phyloP scores from a whole-genome alignment of 2,329 filamentous ascomycete genomes.

The Ophiocordyceps polyrhachis-furcata region DNA sequence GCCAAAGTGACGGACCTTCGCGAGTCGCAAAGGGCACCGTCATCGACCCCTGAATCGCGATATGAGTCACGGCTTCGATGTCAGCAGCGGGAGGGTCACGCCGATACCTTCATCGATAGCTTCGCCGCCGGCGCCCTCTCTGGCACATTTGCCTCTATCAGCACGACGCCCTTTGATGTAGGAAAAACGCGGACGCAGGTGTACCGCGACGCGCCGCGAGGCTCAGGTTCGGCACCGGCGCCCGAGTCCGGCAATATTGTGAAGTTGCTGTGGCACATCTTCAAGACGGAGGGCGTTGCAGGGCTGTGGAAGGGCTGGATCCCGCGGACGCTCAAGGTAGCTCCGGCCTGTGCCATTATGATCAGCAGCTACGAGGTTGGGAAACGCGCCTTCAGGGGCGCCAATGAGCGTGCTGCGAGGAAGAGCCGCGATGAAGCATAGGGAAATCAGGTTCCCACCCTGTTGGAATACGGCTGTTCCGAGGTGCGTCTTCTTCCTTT shows the following conservation, averaged over 20 bases:
- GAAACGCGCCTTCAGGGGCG: constrained; percentile 64
- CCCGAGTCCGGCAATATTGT: constrained; percentile 68
- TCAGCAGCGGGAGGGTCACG: constrained; percentile 50
- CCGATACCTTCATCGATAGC: constrained; percentile 67
- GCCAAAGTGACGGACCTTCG: constrained; percentile 52
- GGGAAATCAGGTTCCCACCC: neutral
- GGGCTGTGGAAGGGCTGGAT: constrained; percentile 88
- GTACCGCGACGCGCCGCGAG: constrained; percentile 33
- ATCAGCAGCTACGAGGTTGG: constrained; percentile 95
- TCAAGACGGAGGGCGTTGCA: constrained; percentile 58
- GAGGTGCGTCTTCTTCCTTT: neutral
- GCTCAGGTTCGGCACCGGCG: constrained; percentile 16
- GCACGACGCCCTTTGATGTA: constrained; percentile 92
- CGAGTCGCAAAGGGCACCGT: constrained; percentile 26
- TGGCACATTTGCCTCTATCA: constrained; percentile 66
- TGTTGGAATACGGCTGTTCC: neutral
- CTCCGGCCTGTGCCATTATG: constrained; percentile 96
- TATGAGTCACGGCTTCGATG: constrained; percentile 30
- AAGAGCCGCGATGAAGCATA: neutral
- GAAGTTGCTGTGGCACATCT: constrained; percentile 78
- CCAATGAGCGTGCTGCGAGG: constrained; percentile 36
- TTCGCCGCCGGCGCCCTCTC: constrained; percentile 74
- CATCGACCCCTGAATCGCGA: constrained; percentile 17
- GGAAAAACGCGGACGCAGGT: constrained; percentile 93
- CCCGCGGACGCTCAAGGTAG: constrained; percentile 80